Evolutionary conservation across 2,329 filamentous ascomycete genomes (phyloP).

Genomic region (Emmonsiellopsis sp.): DNA sequence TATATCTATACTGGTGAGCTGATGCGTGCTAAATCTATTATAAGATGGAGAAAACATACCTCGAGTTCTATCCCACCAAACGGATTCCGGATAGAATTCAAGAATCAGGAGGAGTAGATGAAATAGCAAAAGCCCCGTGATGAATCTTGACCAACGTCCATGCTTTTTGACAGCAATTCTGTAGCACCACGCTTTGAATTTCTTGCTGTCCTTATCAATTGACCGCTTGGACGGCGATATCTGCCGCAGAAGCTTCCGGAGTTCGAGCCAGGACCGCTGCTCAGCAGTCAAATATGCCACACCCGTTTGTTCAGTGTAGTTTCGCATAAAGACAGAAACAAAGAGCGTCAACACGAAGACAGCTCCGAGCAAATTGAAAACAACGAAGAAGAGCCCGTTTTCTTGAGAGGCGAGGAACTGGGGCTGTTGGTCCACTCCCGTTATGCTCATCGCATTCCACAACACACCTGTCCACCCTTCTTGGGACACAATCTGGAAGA

Average conservation of each 20-base stretch:
- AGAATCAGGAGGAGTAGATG: conserved; percentile 76
- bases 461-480: conserved; percentile 97
- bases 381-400: conserved; percentile 88
- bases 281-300: conserved; percentile 93
- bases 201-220: conserved; percentile 63
- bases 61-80: conserved; percentile 60
- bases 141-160: conserved; percentile 77
- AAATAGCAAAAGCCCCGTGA: conserved; percentile 69
- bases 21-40: not conserved
- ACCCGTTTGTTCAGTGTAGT: conserved; percentile 96
- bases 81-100: conserved; percentile 72
- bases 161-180: conserved; percentile 88
- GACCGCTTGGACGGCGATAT: conserved; percentile 92
- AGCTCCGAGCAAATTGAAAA: conserved; percentile 91
- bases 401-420: conserved; percentile 59
- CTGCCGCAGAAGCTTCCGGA: conserved; percentile 83
- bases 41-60: conserved; percentile 26
- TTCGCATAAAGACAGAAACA: conserved; percentile 98
- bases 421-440: conserved; percentile 65
- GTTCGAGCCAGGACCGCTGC: conserved; percentile 91
- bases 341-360: conserved; percentile 96
- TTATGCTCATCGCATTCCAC: conserved; percentile 72
- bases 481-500: conserved; percentile 97
- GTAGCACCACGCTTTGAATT: conserved; percentile 90
- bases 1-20: conserved; percentile 39